Evolutionary conservation across 331 rosid genomes (phyloP).

Genomic region (Rhamnella rubrinervis): DNA sequence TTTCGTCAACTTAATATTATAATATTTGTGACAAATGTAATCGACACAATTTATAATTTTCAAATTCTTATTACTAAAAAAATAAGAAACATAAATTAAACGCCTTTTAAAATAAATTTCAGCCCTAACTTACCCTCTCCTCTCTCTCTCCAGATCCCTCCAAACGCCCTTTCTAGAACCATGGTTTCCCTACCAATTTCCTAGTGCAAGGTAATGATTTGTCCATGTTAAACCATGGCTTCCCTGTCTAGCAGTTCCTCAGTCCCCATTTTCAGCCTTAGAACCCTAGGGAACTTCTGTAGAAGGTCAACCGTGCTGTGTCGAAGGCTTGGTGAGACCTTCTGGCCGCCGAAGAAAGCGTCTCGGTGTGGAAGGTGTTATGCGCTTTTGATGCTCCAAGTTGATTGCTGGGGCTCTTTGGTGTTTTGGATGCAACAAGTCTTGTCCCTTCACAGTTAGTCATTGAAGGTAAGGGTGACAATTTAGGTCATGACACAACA

Average conservation of each 20-base stretch:
- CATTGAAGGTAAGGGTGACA: constrained; percentile 84
- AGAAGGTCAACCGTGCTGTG: constrained; percentile 43
- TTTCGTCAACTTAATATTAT: no score
- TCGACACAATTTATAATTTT: no score
- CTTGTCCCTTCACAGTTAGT: constrained; percentile 53
- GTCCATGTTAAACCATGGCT: constrained; percentile 25
- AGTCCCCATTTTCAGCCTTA: constrained; percentile 19
- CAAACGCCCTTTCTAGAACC: background rate
- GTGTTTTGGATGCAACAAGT: constrained; percentile 78
- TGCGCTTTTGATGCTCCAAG: constrained; percentile 50
- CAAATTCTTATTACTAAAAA: no score
- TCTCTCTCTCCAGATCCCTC: no score
- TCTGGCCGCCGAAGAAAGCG: constrained; percentile 45
- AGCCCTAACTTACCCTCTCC: no score
- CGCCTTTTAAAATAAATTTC: no score
- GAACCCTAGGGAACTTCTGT: constrained; percentile 21
- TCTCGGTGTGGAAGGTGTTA: constrained; percentile 73
- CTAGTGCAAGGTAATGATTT: background rate
- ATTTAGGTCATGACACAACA: no score
- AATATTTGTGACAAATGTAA: no score
- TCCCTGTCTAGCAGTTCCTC: constrained; percentile 14
- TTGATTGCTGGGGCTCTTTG: constrained; percentile 61
- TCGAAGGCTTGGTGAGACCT: constrained; percentile 44
- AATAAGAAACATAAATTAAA: no score
- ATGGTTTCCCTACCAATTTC: background rate